Conservation (phyloP, 306 rosid species). For the Vigna radiata region DNA sequence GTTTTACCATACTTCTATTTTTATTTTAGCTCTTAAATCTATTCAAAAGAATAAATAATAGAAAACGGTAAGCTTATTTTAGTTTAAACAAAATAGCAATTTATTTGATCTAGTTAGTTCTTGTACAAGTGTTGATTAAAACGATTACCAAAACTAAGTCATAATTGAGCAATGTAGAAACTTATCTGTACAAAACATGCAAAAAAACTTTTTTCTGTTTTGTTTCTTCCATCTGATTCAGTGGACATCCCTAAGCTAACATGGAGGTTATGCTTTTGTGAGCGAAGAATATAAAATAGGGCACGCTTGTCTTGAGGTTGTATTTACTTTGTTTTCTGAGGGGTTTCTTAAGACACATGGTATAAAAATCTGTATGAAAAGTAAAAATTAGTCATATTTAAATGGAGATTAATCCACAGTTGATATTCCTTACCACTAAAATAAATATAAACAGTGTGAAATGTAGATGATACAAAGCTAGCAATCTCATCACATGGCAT, state of each 20-base stretch:
- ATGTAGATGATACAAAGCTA: not conserved
- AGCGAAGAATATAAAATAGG: conserved; percentile 37
- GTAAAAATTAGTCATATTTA: no score
- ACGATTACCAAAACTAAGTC: not conserved
- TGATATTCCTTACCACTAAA: no score
- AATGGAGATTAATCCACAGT: no score
- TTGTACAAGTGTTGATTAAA: not conserved
- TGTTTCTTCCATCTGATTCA: conserved; percentile 23
- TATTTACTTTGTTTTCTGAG: not conserved
- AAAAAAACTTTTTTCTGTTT: not conserved
- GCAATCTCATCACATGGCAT: conserved; percentile 46
- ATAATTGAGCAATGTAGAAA: not conserved
- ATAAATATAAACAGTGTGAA: no score
- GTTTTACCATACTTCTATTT: no score
- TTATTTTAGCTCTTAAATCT: not conserved
- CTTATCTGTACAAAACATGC: not conserved
- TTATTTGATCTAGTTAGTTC: not conserved
- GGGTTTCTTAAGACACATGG: no score
- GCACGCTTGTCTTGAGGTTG: conserved; percentile 20
- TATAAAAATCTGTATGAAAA: no score
- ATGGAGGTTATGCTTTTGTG: conserved; percentile 12
- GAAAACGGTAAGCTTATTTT: not conserved
- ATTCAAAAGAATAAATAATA: not conserved
- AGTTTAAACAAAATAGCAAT: not conserved
- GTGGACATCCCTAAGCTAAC: conserved; percentile 20